phyloP scores from a whole-genome alignment of 2,329 filamentous ascomycete species.

The Fusarium odoratissimum region DNA sequence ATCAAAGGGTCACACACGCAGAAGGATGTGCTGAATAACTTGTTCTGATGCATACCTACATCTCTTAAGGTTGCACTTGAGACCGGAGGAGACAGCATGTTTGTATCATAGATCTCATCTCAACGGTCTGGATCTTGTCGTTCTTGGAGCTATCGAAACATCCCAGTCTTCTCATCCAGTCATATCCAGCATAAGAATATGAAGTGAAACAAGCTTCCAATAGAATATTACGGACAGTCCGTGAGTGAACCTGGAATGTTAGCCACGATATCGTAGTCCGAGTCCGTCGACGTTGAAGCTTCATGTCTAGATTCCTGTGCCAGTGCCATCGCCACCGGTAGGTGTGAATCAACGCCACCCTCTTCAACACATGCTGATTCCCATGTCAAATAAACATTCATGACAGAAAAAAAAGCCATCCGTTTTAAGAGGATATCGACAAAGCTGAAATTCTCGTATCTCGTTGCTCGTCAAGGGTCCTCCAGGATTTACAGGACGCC shows the following conservation, averaged over 20 bases:
- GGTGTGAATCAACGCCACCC: conserved; percentile 12
- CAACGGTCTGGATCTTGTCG: conserved; percentile 15
- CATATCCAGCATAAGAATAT: background rate
- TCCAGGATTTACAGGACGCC: conserved; percentile 29
- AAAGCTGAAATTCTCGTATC: conserved; percentile 25
- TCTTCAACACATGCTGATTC: conserved; percentile 20
- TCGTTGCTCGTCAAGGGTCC: conserved; percentile 5
- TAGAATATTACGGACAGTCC: background rate
- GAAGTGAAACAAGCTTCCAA: background rate
- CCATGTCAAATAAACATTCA: background rate
- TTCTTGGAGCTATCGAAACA: background rate
- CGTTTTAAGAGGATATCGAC: conserved; percentile 6
- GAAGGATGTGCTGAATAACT: conserved; percentile 10
- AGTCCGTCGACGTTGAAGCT: background rate
- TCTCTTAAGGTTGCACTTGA: conserved; percentile 26
- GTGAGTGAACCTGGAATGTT: background rate
- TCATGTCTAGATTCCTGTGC: conserved; percentile 5
- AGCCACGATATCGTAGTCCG: background rate
- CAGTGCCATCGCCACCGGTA: background rate
- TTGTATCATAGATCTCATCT: conserved; percentile 39
- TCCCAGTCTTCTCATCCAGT: background rate
- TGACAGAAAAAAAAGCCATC: background rate
- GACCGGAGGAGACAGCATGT: background rate
- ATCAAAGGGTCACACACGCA: conserved; percentile 32
- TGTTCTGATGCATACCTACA: conserved; percentile 18